Evolutionary conservation across 768 basidiomycete species (phyloP).

Genomic region (Boletus rufocinnamomeus): DNA sequence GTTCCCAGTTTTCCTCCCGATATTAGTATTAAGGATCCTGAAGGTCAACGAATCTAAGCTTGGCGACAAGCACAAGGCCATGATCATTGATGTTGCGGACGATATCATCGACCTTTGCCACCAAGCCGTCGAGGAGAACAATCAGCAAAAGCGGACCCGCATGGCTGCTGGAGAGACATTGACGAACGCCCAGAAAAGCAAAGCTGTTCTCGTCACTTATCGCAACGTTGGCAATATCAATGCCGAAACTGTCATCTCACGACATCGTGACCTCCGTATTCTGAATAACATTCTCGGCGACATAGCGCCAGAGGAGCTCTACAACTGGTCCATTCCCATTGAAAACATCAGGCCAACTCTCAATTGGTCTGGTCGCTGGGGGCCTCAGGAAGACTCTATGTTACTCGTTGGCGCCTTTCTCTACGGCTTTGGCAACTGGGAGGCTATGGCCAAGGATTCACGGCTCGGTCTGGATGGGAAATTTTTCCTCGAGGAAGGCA

Average conservation of each 20-base stretch:
- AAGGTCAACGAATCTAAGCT: slow-evolving; percentile 90
- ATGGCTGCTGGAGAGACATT: slow-evolving; percentile 84
- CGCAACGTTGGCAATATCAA: slow-evolving; percentile 92
- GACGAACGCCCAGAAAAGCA: slow-evolving; percentile 93
- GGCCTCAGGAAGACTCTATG: slow-evolving; percentile 89
- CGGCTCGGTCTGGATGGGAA: slow-evolving; percentile 84
- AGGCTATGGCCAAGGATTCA: slow-evolving; percentile 87
- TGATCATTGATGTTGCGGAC: slow-evolving; percentile 89
- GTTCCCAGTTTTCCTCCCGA: slow-evolving; percentile 33
- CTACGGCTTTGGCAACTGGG: slow-evolving; percentile 98
- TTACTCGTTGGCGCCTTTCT: slow-evolving; percentile 90
- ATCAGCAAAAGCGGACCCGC: slow-evolving; percentile 74
- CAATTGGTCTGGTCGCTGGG: slow-evolving; percentile 98
- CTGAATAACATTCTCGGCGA: slow-evolving; percentile 77
- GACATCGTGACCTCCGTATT: slow-evolving; percentile 85
- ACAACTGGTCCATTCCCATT: slow-evolving; percentile 85
- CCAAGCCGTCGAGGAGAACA: slow-evolving; percentile 81
- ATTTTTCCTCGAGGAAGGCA: slow-evolving; percentile 97
- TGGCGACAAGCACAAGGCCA: slow-evolving; percentile 88
- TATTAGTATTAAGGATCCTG: slow-evolving; percentile 1
- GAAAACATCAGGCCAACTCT: slow-evolving; percentile 93
- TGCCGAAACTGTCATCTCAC: slow-evolving; percentile 93
- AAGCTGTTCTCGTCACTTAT: slow-evolving; percentile 92
- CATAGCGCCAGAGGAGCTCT: slow-evolving; percentile 62
- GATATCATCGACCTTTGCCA: slow-evolving; percentile 88